Conservation (phyloP, 805 yeast species). For the Metschnikowia gruessii region DNA sequence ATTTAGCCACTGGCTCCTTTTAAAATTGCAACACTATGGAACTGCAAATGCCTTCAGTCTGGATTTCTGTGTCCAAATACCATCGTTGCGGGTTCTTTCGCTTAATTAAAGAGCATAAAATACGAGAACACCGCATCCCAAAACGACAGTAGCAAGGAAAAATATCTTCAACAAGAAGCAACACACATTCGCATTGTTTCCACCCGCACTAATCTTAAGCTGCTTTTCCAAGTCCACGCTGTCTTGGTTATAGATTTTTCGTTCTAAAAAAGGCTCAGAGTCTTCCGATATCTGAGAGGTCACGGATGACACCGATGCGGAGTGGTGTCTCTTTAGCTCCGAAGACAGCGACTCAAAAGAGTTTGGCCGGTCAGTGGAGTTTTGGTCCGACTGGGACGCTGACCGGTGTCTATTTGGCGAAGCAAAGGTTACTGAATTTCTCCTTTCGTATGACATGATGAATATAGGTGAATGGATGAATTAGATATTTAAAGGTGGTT, state of each 20-base stretch:
- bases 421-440: constrained; percentile 1
- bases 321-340: constrained; percentile 24
- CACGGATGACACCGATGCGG: constrained; percentile 25
- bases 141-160: constrained; percentile 28
- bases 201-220: constrained; percentile 36
- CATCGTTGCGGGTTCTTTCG: too few relatives aligned
- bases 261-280: neutral
- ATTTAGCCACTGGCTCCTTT: too few relatives aligned
- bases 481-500: neutral
- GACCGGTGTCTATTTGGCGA: constrained; percentile 9
- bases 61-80: too few relatives aligned
- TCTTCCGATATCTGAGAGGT: constrained; percentile 16
- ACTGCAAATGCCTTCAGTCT: too few relatives aligned
- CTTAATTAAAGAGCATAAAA: constrained; percentile 32
- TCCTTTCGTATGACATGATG: neutral
- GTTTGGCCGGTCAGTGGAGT: constrained; percentile 3
- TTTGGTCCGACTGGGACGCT: constrained; percentile 6
- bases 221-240: constrained; percentile 37
- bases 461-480: neutral
- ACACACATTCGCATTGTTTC: constrained; percentile 32
- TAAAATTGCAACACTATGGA: too few relatives aligned
- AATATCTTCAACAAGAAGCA: constrained; percentile 32
- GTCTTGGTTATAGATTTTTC: constrained; percentile 4
- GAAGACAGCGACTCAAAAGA: constrained; percentile 1
- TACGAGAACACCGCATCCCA: constrained; percentile 35